Percentiles rank a stretch among this genome's conserved stretches.
Conservation (phyloP, 169 alveolate species). For the Hepatocystis sp. region DNA sequence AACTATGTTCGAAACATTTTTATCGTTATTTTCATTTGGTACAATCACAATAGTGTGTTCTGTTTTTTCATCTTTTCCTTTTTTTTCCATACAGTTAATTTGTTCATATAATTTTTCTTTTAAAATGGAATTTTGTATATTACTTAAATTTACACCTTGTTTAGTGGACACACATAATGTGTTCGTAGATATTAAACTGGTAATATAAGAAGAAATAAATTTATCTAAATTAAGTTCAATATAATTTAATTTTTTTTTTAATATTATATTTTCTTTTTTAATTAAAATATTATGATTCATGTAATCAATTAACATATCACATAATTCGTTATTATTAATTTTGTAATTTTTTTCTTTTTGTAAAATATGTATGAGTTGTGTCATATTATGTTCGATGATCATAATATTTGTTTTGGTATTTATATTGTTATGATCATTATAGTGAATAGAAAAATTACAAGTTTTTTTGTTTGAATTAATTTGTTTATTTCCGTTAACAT, state of each 20-base stretch:
- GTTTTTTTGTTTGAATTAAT: neutral
- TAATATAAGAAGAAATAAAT: constrained; percentile 36
- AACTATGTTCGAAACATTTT: no score
- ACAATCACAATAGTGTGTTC: no score
- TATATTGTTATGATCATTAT: neutral
- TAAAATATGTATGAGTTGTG: constrained; percentile 3
- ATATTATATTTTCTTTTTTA: constrained; percentile 46
- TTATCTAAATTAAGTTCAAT: constrained; percentile 39
- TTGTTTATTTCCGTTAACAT: neutral
- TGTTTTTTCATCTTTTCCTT: no score
- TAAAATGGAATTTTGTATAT: no score
- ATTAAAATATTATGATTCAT: constrained; percentile 12
- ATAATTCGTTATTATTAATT: constrained; percentile 14
- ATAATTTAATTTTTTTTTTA: constrained; percentile 68
- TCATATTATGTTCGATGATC: constrained; percentile 1
- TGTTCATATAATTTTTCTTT: no score
- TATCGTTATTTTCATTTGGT: no score
- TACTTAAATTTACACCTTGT: no score
- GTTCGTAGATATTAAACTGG: neutral
- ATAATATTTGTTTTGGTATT: neutral
- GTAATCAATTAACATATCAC: constrained; percentile 11
- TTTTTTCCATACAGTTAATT: no score
- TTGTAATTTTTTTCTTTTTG: constrained; percentile 14
- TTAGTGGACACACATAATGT: no score
- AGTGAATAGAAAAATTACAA: neutral